A percentile compares a stretch with the other conserved stretches of the same genome.
These are phyloP conservation scores for Nakazawaea ishiwadae DNA, from an alignment of 805 yeast species.

Conservation along the genomic window DNA sequence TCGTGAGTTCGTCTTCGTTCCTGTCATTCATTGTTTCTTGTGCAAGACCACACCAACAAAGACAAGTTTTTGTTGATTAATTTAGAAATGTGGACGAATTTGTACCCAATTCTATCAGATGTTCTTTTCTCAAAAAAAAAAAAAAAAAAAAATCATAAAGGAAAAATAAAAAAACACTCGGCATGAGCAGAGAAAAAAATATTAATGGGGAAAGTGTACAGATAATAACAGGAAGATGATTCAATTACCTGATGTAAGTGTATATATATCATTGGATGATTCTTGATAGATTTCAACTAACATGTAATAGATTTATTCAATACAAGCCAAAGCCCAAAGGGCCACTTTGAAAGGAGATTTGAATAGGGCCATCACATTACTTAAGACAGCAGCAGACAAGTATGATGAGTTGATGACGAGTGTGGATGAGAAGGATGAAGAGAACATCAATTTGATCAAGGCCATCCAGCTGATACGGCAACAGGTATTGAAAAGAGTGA, in stretches of 20 bases:
- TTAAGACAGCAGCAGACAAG: constrained; percentile 30
- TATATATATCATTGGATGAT: not conserved
- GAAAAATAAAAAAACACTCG: not conserved
- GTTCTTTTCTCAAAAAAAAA: no score
- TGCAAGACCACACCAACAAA: no score
- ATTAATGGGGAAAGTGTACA: no score
- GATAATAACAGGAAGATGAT: no score
- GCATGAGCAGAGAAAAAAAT: not conserved
- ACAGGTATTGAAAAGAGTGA: constrained; percentile 21
- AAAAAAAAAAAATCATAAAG: no score
- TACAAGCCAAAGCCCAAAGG: constrained; percentile 50
- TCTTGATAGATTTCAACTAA: no score
- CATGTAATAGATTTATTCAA: constrained; percentile 45
- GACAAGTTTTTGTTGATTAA: no score
- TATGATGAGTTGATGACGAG: constrained; percentile 22
- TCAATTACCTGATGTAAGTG: constrained; percentile 25
- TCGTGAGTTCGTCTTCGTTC: constrained; percentile 15
- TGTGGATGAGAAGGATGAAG: constrained; percentile 9
- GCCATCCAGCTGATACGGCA: constrained; percentile 18
- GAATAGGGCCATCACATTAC: constrained; percentile 33
- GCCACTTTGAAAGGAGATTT: constrained; percentile 38
- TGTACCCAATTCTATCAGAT: no score
- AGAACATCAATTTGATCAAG: constrained; percentile 11
- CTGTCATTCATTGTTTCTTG: not conserved
- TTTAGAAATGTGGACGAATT: no score